Percentiles rank a stretch among this genome's conserved stretches.
Evolutionary conservation across 805 yeast genomes (phyloP).

Genomic region (Yarrowia divulgata): DNA sequence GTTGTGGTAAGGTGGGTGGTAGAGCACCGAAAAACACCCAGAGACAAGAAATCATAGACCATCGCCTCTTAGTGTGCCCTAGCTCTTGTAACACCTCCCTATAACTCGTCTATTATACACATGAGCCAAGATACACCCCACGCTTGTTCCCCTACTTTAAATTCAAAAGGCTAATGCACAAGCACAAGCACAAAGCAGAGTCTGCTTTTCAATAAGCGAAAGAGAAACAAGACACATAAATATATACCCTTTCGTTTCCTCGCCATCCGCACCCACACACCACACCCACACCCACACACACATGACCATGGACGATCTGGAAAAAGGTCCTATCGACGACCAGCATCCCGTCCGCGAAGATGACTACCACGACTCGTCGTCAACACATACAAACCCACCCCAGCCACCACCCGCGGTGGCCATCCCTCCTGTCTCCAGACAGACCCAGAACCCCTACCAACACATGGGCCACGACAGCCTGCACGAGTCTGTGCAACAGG

Average conservation of each 20-base stretch:
- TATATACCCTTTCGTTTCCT: background rate
- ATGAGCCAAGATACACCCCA: conserved; percentile 8
- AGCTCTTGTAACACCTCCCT: no score
- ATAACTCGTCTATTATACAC: background rate
- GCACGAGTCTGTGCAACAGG: conserved; percentile 6
- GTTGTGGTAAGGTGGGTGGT: no score
- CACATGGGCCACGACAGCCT: conserved; percentile 1
- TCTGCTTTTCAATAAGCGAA: background rate
- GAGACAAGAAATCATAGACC: no score
- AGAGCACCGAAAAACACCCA: no score
- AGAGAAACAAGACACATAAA: background rate
- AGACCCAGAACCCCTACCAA: conserved; percentile 38
- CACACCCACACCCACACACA: background rate
- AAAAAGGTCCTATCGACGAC: conserved; percentile 20
- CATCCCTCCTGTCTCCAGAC: background rate
- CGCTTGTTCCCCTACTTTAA: conserved; percentile 27
- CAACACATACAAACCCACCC: conserved; percentile 28
- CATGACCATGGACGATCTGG: conserved; percentile 26
- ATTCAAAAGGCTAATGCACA: conserved; percentile 4
- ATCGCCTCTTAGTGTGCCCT: no score
- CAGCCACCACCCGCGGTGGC: conserved; percentile 37
- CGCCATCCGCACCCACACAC: background rate
- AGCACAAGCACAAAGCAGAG: background rate
- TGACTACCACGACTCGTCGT: conserved; percentile 4
- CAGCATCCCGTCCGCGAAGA: background rate